phyloP scores from a whole-genome alignment of 495 filamentous ascomycete genomes.

The Penicillium silybi region DNA sequence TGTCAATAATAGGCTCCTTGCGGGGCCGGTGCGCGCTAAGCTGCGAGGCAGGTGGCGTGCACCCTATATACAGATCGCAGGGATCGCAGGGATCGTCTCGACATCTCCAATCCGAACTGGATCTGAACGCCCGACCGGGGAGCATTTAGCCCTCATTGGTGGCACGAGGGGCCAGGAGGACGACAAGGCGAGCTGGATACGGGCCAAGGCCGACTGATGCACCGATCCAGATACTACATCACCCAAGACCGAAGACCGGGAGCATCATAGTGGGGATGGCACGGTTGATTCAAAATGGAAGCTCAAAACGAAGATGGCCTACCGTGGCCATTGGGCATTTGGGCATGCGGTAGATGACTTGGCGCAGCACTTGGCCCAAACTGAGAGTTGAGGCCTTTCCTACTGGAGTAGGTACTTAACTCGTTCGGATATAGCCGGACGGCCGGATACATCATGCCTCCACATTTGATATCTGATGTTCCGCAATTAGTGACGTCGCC shows the following conservation, averaged over 20 bases:
- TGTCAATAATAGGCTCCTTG: conserved; percentile 8
- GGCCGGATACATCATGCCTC: background rate
- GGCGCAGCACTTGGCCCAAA: background rate
- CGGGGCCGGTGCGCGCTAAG: conserved; percentile 8
- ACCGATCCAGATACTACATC: background rate
- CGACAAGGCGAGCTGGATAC: background rate
- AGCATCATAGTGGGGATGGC: conserved; percentile 15
- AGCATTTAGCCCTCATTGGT: background rate
- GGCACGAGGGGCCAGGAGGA: background rate
- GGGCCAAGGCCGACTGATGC: conserved; percentile 1
- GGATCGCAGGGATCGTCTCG: background rate
- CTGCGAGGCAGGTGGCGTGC: background rate
- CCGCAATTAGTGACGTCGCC: background rate
- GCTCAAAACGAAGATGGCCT: background rate
- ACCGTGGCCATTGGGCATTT: background rate
- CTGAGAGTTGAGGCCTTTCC: background rate
- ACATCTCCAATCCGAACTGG: background rate
- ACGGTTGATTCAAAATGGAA: conserved; percentile 1
- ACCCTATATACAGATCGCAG: background rate
- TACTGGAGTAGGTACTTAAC: background rate
- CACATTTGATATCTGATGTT: background rate
- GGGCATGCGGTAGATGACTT: background rate
- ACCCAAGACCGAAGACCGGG: background rate
- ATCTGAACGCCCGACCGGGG: background rate
- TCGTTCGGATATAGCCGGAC: background rate